Base-by-base conservation (phyloP, 2,329 filamentous ascomycete species). In the Teratosphaeria epicoccoides region DNA sequence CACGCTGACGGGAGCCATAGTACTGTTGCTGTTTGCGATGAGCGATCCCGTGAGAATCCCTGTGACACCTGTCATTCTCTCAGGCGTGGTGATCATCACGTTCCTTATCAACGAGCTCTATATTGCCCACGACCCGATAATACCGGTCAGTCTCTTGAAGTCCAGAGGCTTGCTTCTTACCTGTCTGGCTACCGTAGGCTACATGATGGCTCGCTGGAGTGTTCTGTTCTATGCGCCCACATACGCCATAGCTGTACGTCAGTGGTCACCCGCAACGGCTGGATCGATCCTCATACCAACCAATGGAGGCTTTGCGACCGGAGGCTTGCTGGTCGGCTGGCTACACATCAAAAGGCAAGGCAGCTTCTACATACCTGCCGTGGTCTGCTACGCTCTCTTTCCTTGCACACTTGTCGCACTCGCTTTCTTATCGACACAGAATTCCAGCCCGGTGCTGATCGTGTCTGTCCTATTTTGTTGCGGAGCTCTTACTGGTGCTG, bases 161-260 rank as follows among this genome's bases (percentile, higher is more conserved):
- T 87, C 83, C 10, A 79, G 84, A 24, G 84, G 83, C 25, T 81
- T 87, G 1, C 72, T 91, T 3, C 70, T 91, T 22, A 85, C 85
- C 1, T 91, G 87, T 63, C 62, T 90, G 22, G 78, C 83, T 1
- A 87, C 88, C 47, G 76, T 90, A 0, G 82, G 84, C 20, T 78
- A 88, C 65, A 91, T 94, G 86, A 82, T 86, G 64, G 78, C 85
- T 1, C 83, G 88, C 52, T 94, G 87, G 88, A 77, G 77, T 6
- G 76, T 94, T 1, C 74, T 94, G 6, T 93, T 89, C 72, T 94
- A 88, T 68, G 79, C 84, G 0, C 88, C 88, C 0, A 81, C 88
- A 43, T 90, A 88, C 61, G 84, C 87, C 28, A 81, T 93, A 52
- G 85, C 86, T 3, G 83, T 93, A 1, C 80, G 83, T 2, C 80